Conservation (phyloP, 2,329 filamentous ascomycete genomes). For the Paecilomyces sp. region DNA sequence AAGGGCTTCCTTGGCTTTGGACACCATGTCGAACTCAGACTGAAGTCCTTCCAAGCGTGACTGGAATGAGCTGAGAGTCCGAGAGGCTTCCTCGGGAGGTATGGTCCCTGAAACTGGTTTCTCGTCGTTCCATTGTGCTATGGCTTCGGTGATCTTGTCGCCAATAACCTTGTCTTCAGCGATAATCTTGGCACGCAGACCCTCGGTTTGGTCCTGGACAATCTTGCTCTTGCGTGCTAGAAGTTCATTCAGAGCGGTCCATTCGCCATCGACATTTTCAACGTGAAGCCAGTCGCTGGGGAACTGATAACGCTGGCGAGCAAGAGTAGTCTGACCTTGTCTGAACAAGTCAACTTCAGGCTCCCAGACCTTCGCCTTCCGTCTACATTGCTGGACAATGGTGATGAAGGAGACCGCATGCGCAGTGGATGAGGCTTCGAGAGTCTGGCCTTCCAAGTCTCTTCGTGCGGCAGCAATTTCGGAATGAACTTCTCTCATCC, state of each 20-base stretch:
- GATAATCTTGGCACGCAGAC: constrained; percentile 84
- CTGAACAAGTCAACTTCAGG: constrained; percentile 94
- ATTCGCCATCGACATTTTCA: constrained; percentile 93
- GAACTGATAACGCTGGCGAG: constrained; percentile 88
- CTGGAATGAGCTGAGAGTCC: constrained; percentile 76
- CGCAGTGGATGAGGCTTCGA: constrained; percentile 90
- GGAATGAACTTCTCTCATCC: constrained; percentile 85
- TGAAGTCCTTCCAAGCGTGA: constrained; percentile 76
- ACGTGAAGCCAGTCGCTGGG: constrained; percentile 91
- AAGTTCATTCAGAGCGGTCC: constrained; percentile 88
- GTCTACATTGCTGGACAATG: constrained; percentile 90
- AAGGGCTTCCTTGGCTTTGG: constrained; percentile 92
- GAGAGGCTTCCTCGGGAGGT: constrained; percentile 78
- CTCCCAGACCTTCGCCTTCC: constrained; percentile 88
- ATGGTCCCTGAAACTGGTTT: constrained; percentile 95
- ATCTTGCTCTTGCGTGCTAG: constrained; percentile 88
- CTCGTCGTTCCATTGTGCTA: constrained; percentile 85
- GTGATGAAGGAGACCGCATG: constrained; percentile 98
- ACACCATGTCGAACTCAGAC: constrained; percentile 85
- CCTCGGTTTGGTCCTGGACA: constrained; percentile 93
- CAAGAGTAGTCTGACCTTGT: constrained; percentile 87
- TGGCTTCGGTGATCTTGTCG: constrained; percentile 80
- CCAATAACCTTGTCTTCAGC: constrained; percentile 89
- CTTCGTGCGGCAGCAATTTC: constrained; percentile 86
- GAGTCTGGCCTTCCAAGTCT: constrained; percentile 83